A percentile compares a stretch with the other conserved stretches of the same genome.
Conservation (phyloP, 176 grass and related monocot species). For the Oryza australiensis region DNA sequence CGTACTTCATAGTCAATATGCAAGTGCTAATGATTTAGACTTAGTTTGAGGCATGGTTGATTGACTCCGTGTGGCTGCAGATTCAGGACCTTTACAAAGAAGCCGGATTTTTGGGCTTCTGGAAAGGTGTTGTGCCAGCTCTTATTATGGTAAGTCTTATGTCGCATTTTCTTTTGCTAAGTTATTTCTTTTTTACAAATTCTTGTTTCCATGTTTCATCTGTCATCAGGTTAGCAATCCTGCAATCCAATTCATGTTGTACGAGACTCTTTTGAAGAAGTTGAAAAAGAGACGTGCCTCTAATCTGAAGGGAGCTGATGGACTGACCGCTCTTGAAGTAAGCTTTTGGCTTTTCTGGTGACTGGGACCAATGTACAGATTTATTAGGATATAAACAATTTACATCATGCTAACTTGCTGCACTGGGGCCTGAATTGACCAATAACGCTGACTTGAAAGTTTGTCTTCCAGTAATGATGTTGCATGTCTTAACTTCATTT, state of each 20-base stretch:
- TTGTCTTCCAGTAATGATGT: neutral
- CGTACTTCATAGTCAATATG: neutral
- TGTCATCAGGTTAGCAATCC: slow-evolving; percentile 88
- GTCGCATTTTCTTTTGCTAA: slow-evolving; percentile 7
- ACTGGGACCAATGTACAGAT: neutral
- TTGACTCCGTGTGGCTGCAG: slow-evolving; percentile 46
- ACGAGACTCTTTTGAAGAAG: slow-evolving; percentile 93
- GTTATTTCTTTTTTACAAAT: slow-evolving; percentile 2
- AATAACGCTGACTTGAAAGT: slow-evolving; percentile 12
- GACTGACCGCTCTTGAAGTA: slow-evolving; percentile 87
- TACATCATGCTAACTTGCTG: neutral
- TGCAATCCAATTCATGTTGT: slow-evolving; percentile 96
- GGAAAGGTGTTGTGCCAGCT: slow-evolving; percentile 90
- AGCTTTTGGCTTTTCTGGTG: slow-evolving; percentile 20
- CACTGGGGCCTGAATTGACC: neutral
- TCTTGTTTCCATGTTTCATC: slow-evolving; percentile 24
- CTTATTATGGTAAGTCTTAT: slow-evolving; percentile 82
- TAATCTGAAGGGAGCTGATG: slow-evolving; percentile 83
- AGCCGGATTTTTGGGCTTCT: slow-evolving; percentile 81
- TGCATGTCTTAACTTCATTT: neutral
- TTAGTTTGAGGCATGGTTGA: slow-evolving; percentile 12
- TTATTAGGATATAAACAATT: neutral
- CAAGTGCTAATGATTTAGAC: neutral
- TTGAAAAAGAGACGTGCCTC: slow-evolving; percentile 71
- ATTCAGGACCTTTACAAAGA: slow-evolving; percentile 90